Base-by-base conservation (phyloP, 495 filamentous ascomycete genomes). In the Aspergillus carlsbadensis region DNA sequence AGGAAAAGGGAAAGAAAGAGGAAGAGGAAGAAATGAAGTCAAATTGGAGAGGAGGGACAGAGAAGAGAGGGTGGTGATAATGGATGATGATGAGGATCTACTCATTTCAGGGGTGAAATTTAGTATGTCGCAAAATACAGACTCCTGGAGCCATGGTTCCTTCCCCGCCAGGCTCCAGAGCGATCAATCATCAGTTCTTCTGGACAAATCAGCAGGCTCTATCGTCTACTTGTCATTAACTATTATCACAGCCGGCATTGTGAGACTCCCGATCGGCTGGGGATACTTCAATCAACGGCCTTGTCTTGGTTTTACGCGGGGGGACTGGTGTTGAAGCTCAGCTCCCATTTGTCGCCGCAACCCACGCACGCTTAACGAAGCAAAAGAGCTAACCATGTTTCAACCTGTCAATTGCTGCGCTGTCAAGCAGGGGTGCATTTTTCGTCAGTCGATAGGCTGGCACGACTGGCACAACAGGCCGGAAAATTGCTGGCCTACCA, bases 81-180 rank as follows among this genome's bases (percentile, higher is more conserved):
- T 60, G 57, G 52, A 44, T 53, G 52, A 61, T 60, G 57, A 66
- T 66, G 60, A 62, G 60, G 60, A 66, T 66, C 63, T 62, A 66
- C 63, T 54, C 47, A 60, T 66, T 66, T 66, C 60, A 66, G 64
- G 60, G 64, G 60, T 60, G 59, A 55, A 62, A 60, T 56, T 55
- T 57, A 61, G 41, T 58, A 64, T 58, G 47, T 40, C 40, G 51
- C 56, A 45, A 59, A 57, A 59, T 52, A 61, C 18, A 47, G 54
- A 8, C 14, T 39, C 26, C 45, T 22, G 39, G 53, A 48, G 52
- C 55, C 60, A 46, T 56, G 55, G 56, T 56, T 59, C 55, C 18
- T 52, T 18, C 33, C 29, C 42, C 21, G 13, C 36, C 26, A 20
- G n/a, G 39, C n/a, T 17, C 17, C 39, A 42, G 39, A 29, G 26